Conservation (phyloP, 495 filamentous ascomycete genomes). For the Podospora comata region DNA sequence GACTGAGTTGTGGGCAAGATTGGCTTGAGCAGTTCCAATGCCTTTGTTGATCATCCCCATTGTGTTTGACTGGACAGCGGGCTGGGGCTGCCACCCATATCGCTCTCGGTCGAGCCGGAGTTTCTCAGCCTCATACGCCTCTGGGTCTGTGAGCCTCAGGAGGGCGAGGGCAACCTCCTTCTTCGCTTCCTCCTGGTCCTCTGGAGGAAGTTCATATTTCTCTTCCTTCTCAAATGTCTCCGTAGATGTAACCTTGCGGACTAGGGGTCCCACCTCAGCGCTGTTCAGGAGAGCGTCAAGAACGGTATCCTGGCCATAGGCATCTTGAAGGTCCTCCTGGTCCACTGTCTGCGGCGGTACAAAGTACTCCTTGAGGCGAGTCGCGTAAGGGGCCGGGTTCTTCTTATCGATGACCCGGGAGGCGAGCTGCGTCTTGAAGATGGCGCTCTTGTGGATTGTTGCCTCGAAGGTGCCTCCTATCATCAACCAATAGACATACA, state of each 20-base stretch:
- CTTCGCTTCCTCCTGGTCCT: slow-evolving; percentile 36
- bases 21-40: not conserved
- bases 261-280: slow-evolving; percentile 17
- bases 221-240: slow-evolving; percentile 49
- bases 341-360: slow-evolving; percentile 51
- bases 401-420: slow-evolving; percentile 80
- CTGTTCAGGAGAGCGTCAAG: slow-evolving; percentile 62
- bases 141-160: slow-evolving; percentile 28
- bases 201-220: slow-evolving; percentile 34
- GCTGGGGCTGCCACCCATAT: not conserved
- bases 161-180: slow-evolving; percentile 28
- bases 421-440: slow-evolving; percentile 80
- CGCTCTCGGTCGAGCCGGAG: not conserved
- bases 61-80: not conserved
- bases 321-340: slow-evolving; percentile 51
- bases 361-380: slow-evolving; percentile 54
- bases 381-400: slow-evolving; percentile 59
- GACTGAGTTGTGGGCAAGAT: not conserved
- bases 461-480: slow-evolving; percentile 78
- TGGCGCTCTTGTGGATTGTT: slow-evolving; percentile 61
- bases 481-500: slow-evolving; percentile 85
- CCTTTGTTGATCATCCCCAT: not conserved
- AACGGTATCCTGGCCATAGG: slow-evolving; percentile 62
- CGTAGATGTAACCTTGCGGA: slow-evolving; percentile 39
- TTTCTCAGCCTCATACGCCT: slow-evolving; percentile 25